phyloP scores from a whole-genome alignment of 176 grass and related monocot genomes.

The Microstegium vimineum region DNA sequence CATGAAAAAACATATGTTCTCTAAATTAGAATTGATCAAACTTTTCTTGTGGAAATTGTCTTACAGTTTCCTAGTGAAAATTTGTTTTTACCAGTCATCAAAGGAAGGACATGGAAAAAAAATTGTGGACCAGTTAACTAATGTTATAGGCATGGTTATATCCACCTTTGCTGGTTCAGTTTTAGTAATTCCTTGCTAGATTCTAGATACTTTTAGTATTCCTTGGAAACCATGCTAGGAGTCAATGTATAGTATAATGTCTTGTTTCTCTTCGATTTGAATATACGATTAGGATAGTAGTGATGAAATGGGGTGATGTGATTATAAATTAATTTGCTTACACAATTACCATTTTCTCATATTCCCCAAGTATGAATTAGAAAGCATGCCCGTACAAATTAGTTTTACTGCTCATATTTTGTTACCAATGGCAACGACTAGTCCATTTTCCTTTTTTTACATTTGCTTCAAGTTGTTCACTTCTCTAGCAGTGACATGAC shows the following conservation, averaged over 20 bases:
- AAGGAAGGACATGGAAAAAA: neutral
- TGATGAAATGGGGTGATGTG: neutral
- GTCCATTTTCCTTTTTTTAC: neutral
- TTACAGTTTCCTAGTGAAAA: neutral
- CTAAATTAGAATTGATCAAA: neutral
- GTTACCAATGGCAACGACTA: neutral
- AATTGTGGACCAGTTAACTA: neutral
- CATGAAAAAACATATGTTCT: neutral
- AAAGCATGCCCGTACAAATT: neutral
- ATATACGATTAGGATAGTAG: neutral
- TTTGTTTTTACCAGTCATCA: neutral
- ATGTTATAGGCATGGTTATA: neutral
- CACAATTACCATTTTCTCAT: neutral
- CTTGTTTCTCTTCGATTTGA: neutral
- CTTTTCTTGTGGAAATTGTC: neutral
- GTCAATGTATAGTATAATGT: neutral
- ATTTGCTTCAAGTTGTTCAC: neutral
- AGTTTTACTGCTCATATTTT: neutral
- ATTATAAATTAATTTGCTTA: constrained; percentile 14
- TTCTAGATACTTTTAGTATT: constrained; percentile 16
- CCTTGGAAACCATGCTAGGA: neutral
- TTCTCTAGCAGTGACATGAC: neutral
- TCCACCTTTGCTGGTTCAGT: neutral
- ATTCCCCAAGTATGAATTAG: neutral
- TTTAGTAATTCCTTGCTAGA: neutral